Conservation (phyloP, 2,329 filamentous ascomycete species). For the Pseudocercospora fijiensis region DNA sequence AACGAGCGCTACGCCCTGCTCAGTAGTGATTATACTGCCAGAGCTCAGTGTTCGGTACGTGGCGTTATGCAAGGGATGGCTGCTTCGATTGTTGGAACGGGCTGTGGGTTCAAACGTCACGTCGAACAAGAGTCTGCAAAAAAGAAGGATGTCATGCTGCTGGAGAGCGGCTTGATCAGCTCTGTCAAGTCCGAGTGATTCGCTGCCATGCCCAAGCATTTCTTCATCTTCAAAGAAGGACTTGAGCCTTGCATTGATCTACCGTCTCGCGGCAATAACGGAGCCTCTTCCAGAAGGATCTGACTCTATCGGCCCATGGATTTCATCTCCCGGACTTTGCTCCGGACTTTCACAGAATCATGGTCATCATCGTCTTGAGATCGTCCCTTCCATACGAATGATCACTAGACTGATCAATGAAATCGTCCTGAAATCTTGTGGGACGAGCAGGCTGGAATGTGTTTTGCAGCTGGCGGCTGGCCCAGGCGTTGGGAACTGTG, state of each 20-base stretch:
- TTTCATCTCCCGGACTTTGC: background rate
- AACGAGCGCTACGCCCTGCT: background rate
- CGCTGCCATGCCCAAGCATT: too few species aligned
- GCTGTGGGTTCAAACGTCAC: background rate
- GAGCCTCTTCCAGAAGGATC: background rate
- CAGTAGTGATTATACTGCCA: background rate
- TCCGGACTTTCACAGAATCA: background rate
- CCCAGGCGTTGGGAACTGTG: background rate
- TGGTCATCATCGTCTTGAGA: background rate
- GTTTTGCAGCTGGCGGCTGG: background rate
- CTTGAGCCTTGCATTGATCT: background rate
- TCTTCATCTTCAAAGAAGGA: background rate
- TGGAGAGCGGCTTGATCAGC: too few species aligned
- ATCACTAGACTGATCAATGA: too few species aligned
- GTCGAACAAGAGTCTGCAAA: background rate
- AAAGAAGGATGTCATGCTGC: too few species aligned
- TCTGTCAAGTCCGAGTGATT: too few species aligned
- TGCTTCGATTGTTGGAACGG: background rate
- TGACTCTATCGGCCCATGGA: background rate
- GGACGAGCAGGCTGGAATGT: background rate
- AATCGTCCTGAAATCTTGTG: background rate
- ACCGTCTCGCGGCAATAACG: background rate
- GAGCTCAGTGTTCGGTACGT: background rate
- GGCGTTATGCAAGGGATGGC: background rate
- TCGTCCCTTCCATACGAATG: too few species aligned